Conservation (phyloP, 768 basidiomycete species). For the Dioszegia aurantiaca region DNA sequence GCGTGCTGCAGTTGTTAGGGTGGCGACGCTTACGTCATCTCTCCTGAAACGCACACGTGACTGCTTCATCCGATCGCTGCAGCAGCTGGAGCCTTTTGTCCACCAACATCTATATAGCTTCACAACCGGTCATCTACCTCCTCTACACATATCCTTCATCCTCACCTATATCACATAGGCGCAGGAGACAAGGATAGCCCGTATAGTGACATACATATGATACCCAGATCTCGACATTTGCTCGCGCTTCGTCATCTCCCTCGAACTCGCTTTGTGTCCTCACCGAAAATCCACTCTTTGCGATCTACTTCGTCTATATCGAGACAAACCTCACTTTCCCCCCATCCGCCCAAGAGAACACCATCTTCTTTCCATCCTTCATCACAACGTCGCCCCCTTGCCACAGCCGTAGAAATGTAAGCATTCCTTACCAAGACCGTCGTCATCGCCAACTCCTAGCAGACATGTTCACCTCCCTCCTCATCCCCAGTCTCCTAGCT, state of each 20-base stretch:
- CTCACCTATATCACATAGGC: neutral
- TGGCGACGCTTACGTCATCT: too few species aligned
- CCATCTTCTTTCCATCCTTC: neutral
- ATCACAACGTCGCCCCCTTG: neutral
- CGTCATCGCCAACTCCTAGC: neutral
- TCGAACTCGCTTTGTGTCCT: slow-evolving; percentile 1
- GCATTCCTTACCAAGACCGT: neutral
- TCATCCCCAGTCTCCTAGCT: slow-evolving; percentile 3
- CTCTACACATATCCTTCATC: neutral
- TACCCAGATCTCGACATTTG: slow-evolving; percentile 9
- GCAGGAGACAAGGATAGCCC: neutral
- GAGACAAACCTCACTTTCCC: neutral
- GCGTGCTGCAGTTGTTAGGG: too few species aligned
- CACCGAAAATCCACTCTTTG: too few species aligned
- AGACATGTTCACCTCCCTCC: neutral
- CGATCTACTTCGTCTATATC: neutral
- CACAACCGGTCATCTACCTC: neutral
- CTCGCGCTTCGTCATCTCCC: slow-evolving; percentile 4
- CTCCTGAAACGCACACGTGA: too few species aligned
- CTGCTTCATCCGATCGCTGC: too few species aligned
- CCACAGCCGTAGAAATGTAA: slow-evolving; percentile 15
- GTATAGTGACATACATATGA: slow-evolving; percentile 1
- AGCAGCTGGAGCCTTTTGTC: slow-evolving; percentile 1
- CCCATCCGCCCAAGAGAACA: neutral
- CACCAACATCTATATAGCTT: neutral